phyloP scores from a whole-genome alignment of 1,284 basidiomycete genomes.

The Puccinia polysora region DNA sequence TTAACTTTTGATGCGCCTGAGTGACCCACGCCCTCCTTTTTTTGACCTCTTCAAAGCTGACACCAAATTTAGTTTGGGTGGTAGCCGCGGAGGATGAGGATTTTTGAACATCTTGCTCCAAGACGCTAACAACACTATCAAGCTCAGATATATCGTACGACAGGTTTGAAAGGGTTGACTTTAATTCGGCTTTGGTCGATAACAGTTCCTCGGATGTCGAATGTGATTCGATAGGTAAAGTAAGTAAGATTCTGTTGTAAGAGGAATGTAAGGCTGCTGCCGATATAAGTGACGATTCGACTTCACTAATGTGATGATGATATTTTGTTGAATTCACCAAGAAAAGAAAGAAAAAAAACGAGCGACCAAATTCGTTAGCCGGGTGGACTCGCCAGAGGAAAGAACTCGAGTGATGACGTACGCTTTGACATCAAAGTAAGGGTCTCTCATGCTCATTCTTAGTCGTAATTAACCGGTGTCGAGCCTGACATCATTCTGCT shows the following conservation, averaged over 20 bases:
- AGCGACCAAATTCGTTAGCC: background rate
- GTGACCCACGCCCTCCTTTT: slow-evolving; percentile 21
- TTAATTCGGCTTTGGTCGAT: slow-evolving; percentile 4
- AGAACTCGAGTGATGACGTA: background rate
- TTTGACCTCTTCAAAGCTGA: slow-evolving; percentile 16
- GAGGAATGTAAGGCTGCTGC: slow-evolving; percentile 27
- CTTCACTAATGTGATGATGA: slow-evolving; percentile 38
- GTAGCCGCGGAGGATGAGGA: background rate
- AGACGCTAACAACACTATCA: slow-evolving; percentile 16
- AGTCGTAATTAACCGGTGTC: too few relatives aligned
- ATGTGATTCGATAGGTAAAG: slow-evolving; percentile 11
- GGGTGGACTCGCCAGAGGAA: background rate
- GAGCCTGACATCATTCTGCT: too few relatives aligned
- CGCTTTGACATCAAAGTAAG: slow-evolving; percentile 42
- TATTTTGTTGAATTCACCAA: background rate
- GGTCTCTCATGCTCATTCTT: slow-evolving; percentile 24
- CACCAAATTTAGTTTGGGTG: slow-evolving; percentile 18
- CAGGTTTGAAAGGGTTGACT: slow-evolving; percentile 8
- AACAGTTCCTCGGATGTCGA: slow-evolving; percentile 1
- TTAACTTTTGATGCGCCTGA: slow-evolving; percentile 4
- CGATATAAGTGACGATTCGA: slow-evolving; percentile 31
- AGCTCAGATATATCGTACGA: slow-evolving; percentile 29
- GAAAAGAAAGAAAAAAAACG: background rate
- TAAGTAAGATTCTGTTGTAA: slow-evolving; percentile 33
- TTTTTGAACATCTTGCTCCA: slow-evolving; percentile 15